phyloP scores from a whole-genome alignment of 2,329 filamentous ascomycete species.

The Coniochaeta pulveracea region DNA sequence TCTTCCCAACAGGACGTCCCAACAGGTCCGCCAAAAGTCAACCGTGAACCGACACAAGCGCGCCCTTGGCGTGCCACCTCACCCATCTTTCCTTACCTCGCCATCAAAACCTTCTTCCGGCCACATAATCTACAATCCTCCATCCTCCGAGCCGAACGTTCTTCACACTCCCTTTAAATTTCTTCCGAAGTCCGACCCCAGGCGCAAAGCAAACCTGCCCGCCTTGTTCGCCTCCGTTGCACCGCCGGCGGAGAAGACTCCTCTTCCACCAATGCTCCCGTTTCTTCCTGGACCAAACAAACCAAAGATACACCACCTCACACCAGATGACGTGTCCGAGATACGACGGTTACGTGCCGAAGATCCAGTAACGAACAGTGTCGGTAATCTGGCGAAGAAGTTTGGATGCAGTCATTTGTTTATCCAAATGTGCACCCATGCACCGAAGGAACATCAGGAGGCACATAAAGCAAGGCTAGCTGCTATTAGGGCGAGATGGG shows the following conservation, averaged over 20 bases:
- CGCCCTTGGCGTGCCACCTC: constrained; percentile 46
- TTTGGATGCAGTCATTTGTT: constrained; percentile 46
- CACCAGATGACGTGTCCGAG: constrained; percentile 43
- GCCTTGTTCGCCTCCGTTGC: constrained; percentile 26
- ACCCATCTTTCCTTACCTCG: constrained; percentile 42
- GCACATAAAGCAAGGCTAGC: constrained; percentile 32
- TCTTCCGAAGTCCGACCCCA: constrained; percentile 44
- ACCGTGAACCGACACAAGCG: constrained; percentile 43
- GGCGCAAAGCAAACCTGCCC: constrained; percentile 35
- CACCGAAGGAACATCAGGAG: constrained; percentile 34
- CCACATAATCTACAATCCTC: constrained; percentile 37
- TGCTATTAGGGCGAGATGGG: constrained; percentile 43
- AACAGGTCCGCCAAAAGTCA: constrained; percentile 22
- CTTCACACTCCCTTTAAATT: constrained; percentile 57
- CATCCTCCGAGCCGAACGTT: constrained; percentile 35
- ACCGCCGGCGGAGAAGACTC: constrained; percentile 6
- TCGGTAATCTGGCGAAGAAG: constrained; percentile 37
- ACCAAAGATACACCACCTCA: constrained; percentile 37
- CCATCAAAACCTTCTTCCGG: constrained; percentile 18
- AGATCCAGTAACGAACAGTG: constrained; percentile 45
- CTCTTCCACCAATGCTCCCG: constrained; percentile 3
- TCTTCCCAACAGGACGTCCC: constrained; percentile 4
- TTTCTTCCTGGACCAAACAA: constrained; percentile 9
- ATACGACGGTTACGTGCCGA: constrained; percentile 42
- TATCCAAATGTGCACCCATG: constrained; percentile 44